Evolutionary conservation across 2,329 filamentous ascomycete genomes (phyloP), one percentile per base, ranked within the genome.

Genomic region (Pleoardoris graminearum): DNA sequence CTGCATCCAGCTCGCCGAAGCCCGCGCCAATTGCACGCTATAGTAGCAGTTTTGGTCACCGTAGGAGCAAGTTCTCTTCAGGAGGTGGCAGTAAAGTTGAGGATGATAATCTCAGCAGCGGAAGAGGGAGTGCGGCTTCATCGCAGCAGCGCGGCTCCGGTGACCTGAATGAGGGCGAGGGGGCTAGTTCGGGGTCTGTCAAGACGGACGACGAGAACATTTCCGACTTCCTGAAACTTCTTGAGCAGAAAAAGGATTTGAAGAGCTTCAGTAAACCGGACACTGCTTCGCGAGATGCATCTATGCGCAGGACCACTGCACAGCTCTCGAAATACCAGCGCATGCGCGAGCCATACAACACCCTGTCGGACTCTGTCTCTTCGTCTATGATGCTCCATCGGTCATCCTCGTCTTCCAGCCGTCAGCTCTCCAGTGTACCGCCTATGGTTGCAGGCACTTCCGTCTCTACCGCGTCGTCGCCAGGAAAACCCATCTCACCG

Each of bases 31-130:
- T 89, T n/a, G 87, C 86, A 54, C 86, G 90, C 41, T 97, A 95
- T 70, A 96, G 91, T 72, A 97, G 93, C 73, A 96, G 92, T 67
- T 99, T 99, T 66, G 89, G 88, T 6, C 91, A 96, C 69, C 85
- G 94, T 39, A 85, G 90, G 49, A 87, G 84, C 23, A 85, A 91
- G 38, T 84, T 87, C 21, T 95, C 91, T 0, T 88, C 88, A 51
- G 87, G 89, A 27, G 88, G 88, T 17, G 81, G 84, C 17, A 90
- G 87, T 66, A 86, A 82, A 57, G 79, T 78, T 1, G 88, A 90
- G 47, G 88, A 91, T 56, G 89, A 91, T 62, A 87, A 89, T 66
- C 79, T 79, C 30, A 91, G 88, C 73, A 97, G 92, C 67, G 89
- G 88, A n/a, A 87, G 87, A 60, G 88, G 88, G 55, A 91, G 88